phyloP scores from a whole-genome alignment of 2,329 filamentous ascomycete genomes.

The Lithohypha guttulata region DNA sequence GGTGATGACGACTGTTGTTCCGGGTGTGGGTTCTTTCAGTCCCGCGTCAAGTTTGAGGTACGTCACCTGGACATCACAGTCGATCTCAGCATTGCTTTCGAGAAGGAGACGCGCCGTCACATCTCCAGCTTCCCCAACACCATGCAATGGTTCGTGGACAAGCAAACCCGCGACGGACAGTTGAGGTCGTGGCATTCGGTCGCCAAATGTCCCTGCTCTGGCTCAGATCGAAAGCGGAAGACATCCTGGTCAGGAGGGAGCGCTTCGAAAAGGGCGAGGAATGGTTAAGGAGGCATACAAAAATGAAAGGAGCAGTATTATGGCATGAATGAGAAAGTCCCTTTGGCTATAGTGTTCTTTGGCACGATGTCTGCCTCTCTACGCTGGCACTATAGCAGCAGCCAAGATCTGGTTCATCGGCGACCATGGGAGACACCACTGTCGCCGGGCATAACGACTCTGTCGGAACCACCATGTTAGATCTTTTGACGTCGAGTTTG shows the following conservation, averaged over 20 bases:
- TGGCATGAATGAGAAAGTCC: constrained; percentile 1
- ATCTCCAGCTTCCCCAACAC: constrained; percentile 9
- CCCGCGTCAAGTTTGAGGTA: constrained; percentile 13
- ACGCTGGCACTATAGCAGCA: constrained; percentile 3
- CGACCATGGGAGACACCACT: too few relatives aligned
- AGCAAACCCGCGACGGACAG: constrained; percentile 3
- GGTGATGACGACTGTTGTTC: constrained; percentile 14
- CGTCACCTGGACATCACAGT: constrained; percentile 14
- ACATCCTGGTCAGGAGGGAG: background rate
- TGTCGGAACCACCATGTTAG: background rate
- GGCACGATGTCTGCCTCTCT: constrained; percentile 1
- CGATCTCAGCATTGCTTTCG: constrained; percentile 1
- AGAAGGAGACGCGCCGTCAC: background rate
- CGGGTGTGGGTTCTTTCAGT: constrained; percentile 18
- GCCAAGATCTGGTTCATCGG: too few relatives aligned
- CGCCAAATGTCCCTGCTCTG: background rate
- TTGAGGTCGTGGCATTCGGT: constrained; percentile 4
- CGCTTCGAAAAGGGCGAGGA: constrained; percentile 2
- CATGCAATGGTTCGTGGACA: constrained; percentile 8
- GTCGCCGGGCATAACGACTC: background rate
- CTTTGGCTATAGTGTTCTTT: constrained; percentile 1
- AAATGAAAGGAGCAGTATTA: constrained; percentile 2
- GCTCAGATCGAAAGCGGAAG: background rate
- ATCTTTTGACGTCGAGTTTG: background rate
- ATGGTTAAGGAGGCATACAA: constrained; percentile 3